Percentiles rank a stretch among this genome's conserved stretches.
These are phyloP conservation scores for Pythium utonaiense DNA, from an alignment of 352 stramenopile species.

Conservation along the genomic window DNA sequence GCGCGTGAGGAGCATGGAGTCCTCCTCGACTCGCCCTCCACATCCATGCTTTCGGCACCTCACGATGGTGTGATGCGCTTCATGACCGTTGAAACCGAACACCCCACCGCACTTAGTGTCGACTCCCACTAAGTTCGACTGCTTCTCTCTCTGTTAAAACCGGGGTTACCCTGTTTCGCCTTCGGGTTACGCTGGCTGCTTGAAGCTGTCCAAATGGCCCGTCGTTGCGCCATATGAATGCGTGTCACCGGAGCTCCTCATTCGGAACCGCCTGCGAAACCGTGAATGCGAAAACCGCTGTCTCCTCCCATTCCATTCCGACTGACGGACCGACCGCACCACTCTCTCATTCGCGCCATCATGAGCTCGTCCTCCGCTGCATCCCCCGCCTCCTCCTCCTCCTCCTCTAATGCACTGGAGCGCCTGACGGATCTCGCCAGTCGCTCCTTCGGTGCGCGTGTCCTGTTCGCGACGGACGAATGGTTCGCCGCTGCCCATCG, in stretches of 20 bases:
- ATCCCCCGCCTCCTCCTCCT: neutral
- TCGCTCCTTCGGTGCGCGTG: constrained; percentile 43
- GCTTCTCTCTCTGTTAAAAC: no score
- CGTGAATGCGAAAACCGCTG: neutral
- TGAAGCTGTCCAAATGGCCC: neutral
- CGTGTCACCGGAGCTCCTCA: neutral
- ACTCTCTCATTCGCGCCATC: neutral
- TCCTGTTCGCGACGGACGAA: constrained; percentile 92
- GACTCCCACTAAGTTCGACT: no score
- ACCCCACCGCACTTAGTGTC: no score
- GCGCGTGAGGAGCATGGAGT: no score
- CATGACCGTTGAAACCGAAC: no score
- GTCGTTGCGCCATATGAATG: neutral
- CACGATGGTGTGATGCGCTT: neutral
- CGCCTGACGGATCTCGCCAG: constrained; percentile 65
- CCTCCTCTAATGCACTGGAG: constrained; percentile 17
- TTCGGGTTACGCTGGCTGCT: neutral
- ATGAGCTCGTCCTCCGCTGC: neutral
- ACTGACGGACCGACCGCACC: no score
- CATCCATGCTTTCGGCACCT: no score
- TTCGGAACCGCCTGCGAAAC: neutral
- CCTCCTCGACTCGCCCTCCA: no score
- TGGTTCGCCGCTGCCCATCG: constrained; percentile 90
- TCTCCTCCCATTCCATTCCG: neutral
- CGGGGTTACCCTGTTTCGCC: no score